Base-by-base conservation (phyloP, 139 green algal species). In the Coccomyxa sp. region DNA sequence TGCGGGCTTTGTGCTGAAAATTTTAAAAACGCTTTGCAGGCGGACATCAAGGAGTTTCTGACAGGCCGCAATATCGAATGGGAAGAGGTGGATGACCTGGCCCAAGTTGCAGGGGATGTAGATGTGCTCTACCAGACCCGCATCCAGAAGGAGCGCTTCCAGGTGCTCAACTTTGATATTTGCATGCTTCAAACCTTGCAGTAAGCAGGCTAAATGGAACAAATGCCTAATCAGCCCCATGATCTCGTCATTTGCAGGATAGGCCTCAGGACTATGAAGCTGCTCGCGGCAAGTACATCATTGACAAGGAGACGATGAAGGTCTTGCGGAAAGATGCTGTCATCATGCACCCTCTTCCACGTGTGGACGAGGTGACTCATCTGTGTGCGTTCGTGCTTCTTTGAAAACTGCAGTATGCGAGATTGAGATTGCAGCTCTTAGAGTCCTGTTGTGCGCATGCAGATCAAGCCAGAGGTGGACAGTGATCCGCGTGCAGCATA, bases 61-160 rank as follows among this genome's bases (percentile, higher is more conserved):
- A 82, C 79, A 17, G 79, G 14, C 28, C 59, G 90, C 77, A 90
- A 90, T 9, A 85, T 97, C 23, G 84, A 92, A 28, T 99, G 95
- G 95, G 89, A 95, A 84, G 96, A 99, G 92, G 91, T 90, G 57
- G 87, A 88, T 60, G 90, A 95, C 86, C 88, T 97, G 59, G 81
- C 85, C 51, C 83, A 89, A 76, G 92, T 96, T 66, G 92, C 91
- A 0, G 81, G 90, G 0, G 89, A 97, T 58, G 94, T 96, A 59
- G 96, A 99, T 81, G 97, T 99, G 63, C 85, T 99, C 66, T 98
- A 99, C 88, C 94, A 98, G 90, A 99, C 97, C 27, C 91, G 97
- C 87, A 99, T 99, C 81, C 97, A 99, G 85, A 97, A 96, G 85
- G 97, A 99, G 88, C 90, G 97, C 10, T 99, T 99, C 89, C 90